Evolutionary conservation across 371 early-diverging fungal genomes (phyloP).

Genomic region (Antonospora locustae): DNA sequence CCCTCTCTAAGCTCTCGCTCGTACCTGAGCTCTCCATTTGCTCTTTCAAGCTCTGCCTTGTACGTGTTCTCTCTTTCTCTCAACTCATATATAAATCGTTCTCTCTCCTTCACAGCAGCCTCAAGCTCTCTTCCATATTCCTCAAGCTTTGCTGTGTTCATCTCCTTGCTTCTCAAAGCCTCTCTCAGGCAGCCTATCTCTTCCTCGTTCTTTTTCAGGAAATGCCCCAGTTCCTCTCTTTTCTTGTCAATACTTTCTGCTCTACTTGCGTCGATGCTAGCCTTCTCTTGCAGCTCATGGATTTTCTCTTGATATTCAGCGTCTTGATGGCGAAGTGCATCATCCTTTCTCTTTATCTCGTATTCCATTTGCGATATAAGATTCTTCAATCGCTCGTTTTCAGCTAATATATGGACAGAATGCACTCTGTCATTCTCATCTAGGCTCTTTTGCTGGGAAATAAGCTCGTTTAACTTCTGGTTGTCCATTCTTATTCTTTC

Average conservation of each 20-base stretch:
- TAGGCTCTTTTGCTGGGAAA: slow-evolving; percentile 1
- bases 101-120: slow-evolving; percentile 1
- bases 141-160: background rate
- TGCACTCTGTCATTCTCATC: background rate
- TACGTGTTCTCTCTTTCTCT: background rate
- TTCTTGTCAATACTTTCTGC: background rate
- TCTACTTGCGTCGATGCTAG: slow-evolving; percentile 7
- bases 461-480: background rate
- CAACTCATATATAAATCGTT: slow-evolving; percentile 2
- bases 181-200: slow-evolving; percentile 13
- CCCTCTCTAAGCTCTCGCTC: slow-evolving; percentile 21
- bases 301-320: slow-evolving; percentile 3
- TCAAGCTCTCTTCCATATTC: slow-evolving; percentile 10
- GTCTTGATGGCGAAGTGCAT: slow-evolving; percentile 7
- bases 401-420: background rate
- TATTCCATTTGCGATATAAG: slow-evolving; percentile 2
- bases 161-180: slow-evolving; percentile 4
- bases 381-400: background rate
- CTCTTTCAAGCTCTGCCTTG: slow-evolving; percentile 1
- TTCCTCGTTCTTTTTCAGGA: background rate
- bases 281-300: slow-evolving; percentile 7
- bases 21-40: slow-evolving; percentile 1
- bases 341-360: slow-evolving; percentile 5
- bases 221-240: background rate
- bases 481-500: slow-evolving; percentile 11